Percentiles rank a stretch among this genome's conserved stretches.
Conservation (phyloP, 1,139 yeast species). For the Candida albicans region DNA sequence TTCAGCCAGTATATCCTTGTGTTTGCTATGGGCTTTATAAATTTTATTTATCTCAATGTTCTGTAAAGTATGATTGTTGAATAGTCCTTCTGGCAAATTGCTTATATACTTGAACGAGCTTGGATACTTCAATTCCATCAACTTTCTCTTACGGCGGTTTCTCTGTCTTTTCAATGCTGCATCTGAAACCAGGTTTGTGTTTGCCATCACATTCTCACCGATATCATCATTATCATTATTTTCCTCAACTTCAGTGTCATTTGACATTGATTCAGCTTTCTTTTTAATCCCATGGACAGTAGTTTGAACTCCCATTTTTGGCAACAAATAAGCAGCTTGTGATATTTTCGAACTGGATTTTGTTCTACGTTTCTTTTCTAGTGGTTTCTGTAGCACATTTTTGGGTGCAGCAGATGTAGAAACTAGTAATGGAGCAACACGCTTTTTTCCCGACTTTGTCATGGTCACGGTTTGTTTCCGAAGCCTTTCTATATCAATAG, state of each 20-base stretch:
- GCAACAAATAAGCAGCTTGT: slow-evolving; percentile 41
- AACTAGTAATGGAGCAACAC: slow-evolving; percentile 84
- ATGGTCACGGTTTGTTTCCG: slow-evolving; percentile 41
- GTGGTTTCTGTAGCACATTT: slow-evolving; percentile 2
- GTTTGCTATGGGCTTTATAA: slow-evolving; percentile 18
- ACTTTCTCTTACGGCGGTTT: slow-evolving; percentile 28
- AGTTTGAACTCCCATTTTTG: slow-evolving; percentile 49
- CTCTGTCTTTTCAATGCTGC: slow-evolving; percentile 37
- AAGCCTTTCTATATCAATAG: slow-evolving; percentile 13
- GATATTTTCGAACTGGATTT: slow-evolving; percentile 32
- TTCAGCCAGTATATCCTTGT: slow-evolving; percentile 24
- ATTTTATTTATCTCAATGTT: slow-evolving; percentile 33
- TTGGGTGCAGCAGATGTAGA: slow-evolving; percentile 38
- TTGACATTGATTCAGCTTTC: slow-evolving; percentile 12
- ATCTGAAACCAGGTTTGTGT: slow-evolving; percentile 26
- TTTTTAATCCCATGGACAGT: slow-evolving; percentile 46
- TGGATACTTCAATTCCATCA: slow-evolving; percentile 42
- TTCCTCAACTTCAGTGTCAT: slow-evolving; percentile 24
- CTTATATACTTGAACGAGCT: slow-evolving; percentile 36
- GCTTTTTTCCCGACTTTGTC: slow-evolving; percentile 77
- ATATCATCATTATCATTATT: slow-evolving; percentile 43
- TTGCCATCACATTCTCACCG: slow-evolving; percentile 26
- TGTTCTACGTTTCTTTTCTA: slow-evolving; percentile 8
- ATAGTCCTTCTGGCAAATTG: slow-evolving; percentile 37
- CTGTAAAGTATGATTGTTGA: slow-evolving; percentile 34